Conservation (phyloP, 176 grass and related monocot species). For the Calamus simplicifolius region DNA sequence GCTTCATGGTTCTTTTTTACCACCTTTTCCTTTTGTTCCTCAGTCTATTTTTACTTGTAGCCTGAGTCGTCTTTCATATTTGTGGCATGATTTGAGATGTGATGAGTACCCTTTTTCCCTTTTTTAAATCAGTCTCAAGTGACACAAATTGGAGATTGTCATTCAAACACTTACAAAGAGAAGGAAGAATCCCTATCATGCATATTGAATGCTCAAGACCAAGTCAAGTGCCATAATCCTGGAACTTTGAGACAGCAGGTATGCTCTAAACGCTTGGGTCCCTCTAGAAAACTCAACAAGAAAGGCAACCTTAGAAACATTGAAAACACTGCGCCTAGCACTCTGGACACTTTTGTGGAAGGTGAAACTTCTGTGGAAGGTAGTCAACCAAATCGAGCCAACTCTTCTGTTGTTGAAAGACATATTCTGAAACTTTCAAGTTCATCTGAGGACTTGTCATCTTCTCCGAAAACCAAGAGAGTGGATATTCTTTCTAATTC, state of each 20-base stretch:
- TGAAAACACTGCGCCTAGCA: constrained; percentile 7
- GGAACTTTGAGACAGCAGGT: constrained; percentile 42
- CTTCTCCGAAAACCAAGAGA: constrained; percentile 27
- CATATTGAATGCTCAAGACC: background rate
- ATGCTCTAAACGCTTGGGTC: constrained; percentile 55
- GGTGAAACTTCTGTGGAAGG: constrained; percentile 21
- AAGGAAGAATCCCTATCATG: constrained; percentile 1
- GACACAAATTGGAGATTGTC: background rate
- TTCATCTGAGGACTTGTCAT: constrained; percentile 32
- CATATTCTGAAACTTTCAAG: constrained; percentile 26
- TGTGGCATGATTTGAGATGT: background rate
- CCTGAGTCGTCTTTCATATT: too few relatives aligned
- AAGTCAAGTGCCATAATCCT: constrained; percentile 7
- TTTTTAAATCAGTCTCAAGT: background rate
- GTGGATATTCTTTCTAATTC: background rate
- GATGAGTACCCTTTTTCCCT: background rate
- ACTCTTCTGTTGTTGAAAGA: constrained; percentile 31
- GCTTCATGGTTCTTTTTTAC: too few relatives aligned
- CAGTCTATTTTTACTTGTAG: too few relatives aligned
- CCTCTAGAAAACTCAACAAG: constrained; percentile 35
- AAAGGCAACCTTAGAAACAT: constrained; percentile 28
- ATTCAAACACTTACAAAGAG: constrained; percentile 4
- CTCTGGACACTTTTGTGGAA: constrained; percentile 20
- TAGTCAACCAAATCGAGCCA: constrained; percentile 12
- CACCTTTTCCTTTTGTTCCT: too few relatives aligned